Evolutionary conservation across 257 asterid genomes (phyloP).

Genomic region (Gentiana macrophylla): DNA sequence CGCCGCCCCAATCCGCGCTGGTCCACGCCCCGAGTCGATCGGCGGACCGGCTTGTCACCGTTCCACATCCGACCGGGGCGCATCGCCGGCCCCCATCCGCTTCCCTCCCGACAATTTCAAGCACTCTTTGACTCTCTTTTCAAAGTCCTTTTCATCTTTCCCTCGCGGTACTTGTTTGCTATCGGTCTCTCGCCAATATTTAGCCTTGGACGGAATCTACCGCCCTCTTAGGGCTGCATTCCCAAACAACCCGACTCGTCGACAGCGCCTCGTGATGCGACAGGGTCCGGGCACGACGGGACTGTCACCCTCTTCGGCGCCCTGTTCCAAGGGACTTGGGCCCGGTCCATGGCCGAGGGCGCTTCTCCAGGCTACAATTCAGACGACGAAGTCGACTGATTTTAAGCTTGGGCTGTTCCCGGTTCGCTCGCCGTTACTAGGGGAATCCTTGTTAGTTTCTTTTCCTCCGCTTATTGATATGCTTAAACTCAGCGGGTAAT

Average conservation of each 20-base stretch:
- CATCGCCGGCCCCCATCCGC: conserved; percentile 56
- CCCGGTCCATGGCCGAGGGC: too few relatives aligned
- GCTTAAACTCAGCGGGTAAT: conserved; percentile 7
- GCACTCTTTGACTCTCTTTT: conserved; percentile 31
- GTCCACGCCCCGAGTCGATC: conserved; percentile 24
- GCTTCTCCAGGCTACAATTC: too few relatives aligned
- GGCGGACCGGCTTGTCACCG: conserved; percentile 26
- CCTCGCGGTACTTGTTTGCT: too few relatives aligned
- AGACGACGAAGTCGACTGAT: not conserved
- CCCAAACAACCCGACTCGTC: too few relatives aligned
- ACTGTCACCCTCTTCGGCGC: too few relatives aligned
- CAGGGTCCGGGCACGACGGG: too few relatives aligned
- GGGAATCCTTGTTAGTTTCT: conserved; percentile 22
- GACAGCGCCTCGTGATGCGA: too few relatives aligned
- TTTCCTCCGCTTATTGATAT: conserved; percentile 15
- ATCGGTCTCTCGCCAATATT: too few relatives aligned
- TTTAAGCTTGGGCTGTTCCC: conserved; percentile 25
- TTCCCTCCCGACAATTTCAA: conserved; percentile 47
- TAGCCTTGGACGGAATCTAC: too few relatives aligned
- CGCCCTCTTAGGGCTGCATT: too few relatives aligned
- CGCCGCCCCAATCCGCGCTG: conserved; percentile 17
- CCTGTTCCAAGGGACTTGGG: too few relatives aligned
- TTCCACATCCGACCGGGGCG: conserved; percentile 25
- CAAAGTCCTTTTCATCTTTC: too few relatives aligned
- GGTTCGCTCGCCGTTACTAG: conserved; percentile 37